A percentile compares a stretch with the other conserved stretches of the same genome.
phyloP scores from a whole-genome alignment of 345 rosid genomes.

The Lenwebbia sp. region DNA sequence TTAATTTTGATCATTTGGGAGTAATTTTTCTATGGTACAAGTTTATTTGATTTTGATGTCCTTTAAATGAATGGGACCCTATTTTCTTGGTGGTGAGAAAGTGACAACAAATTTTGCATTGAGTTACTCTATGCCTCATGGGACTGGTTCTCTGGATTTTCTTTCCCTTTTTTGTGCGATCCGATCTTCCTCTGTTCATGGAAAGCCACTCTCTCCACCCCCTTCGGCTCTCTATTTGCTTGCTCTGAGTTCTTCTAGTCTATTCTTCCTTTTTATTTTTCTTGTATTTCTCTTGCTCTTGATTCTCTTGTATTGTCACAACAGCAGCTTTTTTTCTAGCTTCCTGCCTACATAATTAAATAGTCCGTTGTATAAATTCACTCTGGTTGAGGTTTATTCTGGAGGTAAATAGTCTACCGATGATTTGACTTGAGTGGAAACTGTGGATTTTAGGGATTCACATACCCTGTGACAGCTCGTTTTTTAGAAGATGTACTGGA shows the following conservation, averaged over 20 bases:
- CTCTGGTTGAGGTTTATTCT: background rate
- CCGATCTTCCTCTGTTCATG: background rate
- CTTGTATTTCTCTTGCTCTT: background rate
- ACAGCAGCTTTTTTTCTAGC: background rate
- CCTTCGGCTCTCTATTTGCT: background rate
- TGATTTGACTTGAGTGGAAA: background rate
- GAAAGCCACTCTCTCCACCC: background rate
- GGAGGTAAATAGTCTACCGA: background rate
- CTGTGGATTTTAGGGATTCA: constrained; percentile 58
- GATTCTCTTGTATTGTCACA: background rate
- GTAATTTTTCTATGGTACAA: background rate
- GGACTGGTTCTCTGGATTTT: background rate
- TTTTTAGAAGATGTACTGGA: constrained; percentile 89
- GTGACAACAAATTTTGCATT: background rate
- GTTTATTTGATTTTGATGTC: background rate
- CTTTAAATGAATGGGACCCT: background rate
- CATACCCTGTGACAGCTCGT: constrained; percentile 73
- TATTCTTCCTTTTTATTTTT: background rate
- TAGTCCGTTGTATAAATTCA: background rate
- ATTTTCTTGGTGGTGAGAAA: background rate
- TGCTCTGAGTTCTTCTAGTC: background rate
- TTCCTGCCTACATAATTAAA: background rate
- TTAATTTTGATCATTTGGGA: background rate
- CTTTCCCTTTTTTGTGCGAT: background rate
- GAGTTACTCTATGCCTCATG: background rate